Evolutionary conservation across 257 asterid genomes (phyloP).

Genomic region (Solanum infundibuliforme): DNA sequence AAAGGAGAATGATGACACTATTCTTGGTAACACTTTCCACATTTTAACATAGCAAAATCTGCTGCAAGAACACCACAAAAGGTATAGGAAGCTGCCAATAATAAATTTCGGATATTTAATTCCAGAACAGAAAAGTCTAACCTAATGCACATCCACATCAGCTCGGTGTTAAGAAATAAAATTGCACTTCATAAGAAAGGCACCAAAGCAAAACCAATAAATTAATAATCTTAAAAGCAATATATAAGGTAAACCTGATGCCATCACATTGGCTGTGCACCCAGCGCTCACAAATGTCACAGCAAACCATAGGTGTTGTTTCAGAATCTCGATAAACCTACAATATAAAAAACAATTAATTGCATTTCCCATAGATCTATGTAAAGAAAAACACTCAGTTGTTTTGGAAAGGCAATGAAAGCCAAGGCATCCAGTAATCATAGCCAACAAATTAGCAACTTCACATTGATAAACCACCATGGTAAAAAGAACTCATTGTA

Average conservation of each 20-base stretch:
- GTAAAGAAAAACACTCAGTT: not conserved
- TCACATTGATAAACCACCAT: not conserved
- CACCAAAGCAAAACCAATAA: not conserved
- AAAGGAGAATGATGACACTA: not conserved
- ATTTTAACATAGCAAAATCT: not conserved
- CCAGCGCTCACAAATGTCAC: constrained; percentile 96
- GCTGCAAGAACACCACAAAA: not conserved
- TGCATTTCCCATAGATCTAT: not conserved
- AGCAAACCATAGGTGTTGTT: constrained; percentile 98
- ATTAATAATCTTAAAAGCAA: not conserved
- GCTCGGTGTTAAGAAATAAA: not conserved
- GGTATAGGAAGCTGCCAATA: not conserved
- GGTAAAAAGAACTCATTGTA: not conserved
- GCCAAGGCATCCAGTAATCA: not conserved
- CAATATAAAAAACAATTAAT: constrained; percentile 16
- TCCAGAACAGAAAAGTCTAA: not conserved
- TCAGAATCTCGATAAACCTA: constrained; percentile 99
- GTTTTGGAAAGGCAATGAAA: not conserved
- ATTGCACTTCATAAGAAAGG: not conserved
- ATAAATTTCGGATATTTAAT: not conserved
- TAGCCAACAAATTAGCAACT: not conserved
- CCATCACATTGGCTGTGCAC: constrained; percentile 98
- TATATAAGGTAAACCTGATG: constrained; percentile 52
- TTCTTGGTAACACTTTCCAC: not conserved
- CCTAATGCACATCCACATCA: not conserved